Evolutionary conservation across 2,329 filamentous ascomycete species (phyloP), one percentile per base, ranked within the genome.

Genomic region (Venturia effusa): DNA sequence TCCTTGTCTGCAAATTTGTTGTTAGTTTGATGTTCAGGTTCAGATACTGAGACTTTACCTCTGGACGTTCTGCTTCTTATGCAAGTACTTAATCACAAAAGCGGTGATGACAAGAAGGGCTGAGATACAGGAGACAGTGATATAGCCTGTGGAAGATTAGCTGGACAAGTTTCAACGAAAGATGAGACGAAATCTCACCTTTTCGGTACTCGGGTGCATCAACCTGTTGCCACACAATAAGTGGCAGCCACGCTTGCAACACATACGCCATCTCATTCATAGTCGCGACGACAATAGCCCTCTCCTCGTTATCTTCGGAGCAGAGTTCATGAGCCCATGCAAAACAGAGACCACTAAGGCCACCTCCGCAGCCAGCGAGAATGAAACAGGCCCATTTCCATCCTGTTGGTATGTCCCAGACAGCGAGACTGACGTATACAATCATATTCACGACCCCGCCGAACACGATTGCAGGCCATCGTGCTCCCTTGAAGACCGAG

Each of bases 191-290:
- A 32, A n/a, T 17, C 30, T 30, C 27, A 57, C 51, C 86, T 68
- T 87, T 87, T 0, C 74, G 76, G 64, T 88, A 88, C 54, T 75
- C 67, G 0, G 86, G 85, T 0, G 81, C 83, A 64, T 88, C 84
- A 0, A 85, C 77, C 69, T 86, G 83, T 73, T 85, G 82, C 86
- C 85, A 88, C 11, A 88, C 79, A 10, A 88, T 70, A 39, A 87
- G 77, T 7, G 87, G 87, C 51, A 90, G 71, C 86, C 86, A 89
- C 0, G 86, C 84, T 69, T 89, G 85, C 54, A 90, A 73, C 1
- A 88, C 84, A 66, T 88, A 88, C 0, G 85, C 86, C 75, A 89
- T 81, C 70, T 87, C 81, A 66, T 89, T 89, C 84, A 89, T 89
- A 19, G 78, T 75, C 0, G 79, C 86, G 0, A 86, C 80, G 0